A percentile compares a stretch with the other conserved stretches of the same genome.
These are phyloP conservation scores for Hypoxylon sp. DNA, from an alignment of 2,329 filamentous ascomycete genomes.

Conservation along the genomic window DNA sequence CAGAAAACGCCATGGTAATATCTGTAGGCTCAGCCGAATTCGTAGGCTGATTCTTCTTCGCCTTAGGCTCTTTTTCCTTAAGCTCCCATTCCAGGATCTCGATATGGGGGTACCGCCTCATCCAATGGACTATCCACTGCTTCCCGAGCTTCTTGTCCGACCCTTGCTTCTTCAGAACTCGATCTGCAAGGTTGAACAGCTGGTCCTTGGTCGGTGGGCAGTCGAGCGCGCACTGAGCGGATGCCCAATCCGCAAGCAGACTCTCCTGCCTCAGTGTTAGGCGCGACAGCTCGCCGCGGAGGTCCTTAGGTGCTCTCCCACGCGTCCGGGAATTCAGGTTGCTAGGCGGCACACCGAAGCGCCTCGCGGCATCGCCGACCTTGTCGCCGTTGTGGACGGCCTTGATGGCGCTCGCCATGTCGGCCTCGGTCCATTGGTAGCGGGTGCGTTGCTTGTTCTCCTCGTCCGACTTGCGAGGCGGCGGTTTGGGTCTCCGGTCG, in stretches of 20 bases:
- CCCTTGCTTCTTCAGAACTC: conserved; percentile 44
- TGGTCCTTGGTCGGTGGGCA: conserved; percentile 49
- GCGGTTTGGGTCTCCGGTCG: conserved; percentile 36
- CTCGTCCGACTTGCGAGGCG: conserved; percentile 32
- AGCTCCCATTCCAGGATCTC: conserved; percentile 45
- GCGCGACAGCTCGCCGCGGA: conserved; percentile 45
- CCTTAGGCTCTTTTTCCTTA: conserved; percentile 24
- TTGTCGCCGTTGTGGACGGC: conserved; percentile 41
- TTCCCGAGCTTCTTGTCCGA: conserved; percentile 45
- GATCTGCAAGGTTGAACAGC: conserved; percentile 46
- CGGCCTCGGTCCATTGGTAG: conserved; percentile 45
- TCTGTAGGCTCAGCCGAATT: neutral
- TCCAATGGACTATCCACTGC: conserved; percentile 51
- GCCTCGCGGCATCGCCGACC: conserved; percentile 42
- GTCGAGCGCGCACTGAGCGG: conserved; percentile 45
- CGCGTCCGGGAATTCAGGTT: conserved; percentile 47
- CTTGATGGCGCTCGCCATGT: conserved; percentile 44
- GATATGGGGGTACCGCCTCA: conserved; percentile 46
- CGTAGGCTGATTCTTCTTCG: conserved; percentile 11
- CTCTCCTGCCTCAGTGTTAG: conserved; percentile 48
- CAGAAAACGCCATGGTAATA: conserved; percentile 9
- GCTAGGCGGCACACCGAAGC: conserved; percentile 49
- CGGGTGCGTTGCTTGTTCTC: conserved; percentile 36
- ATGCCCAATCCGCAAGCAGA: conserved; percentile 49
- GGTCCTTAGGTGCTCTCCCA: conserved; percentile 39